These are phyloP conservation scores for Oxyria digyna DNA, from an alignment of 148 eudicot species.

Conservation along the genomic window DNA sequence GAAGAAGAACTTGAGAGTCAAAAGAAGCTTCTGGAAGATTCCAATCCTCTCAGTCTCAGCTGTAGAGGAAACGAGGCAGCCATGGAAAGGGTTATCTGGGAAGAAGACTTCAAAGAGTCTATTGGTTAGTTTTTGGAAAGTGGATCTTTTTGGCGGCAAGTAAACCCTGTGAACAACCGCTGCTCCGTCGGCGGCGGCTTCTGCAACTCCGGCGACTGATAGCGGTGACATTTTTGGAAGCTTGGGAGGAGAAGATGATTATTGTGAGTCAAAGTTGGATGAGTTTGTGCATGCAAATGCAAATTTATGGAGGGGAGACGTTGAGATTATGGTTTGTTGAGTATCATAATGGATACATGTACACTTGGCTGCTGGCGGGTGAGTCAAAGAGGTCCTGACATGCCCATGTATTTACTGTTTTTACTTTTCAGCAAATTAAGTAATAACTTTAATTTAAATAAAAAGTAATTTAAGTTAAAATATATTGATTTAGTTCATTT, in stretches of 20 bases:
- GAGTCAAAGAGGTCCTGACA: slow-evolving; percentile 5
- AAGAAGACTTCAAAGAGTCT: slow-evolving; percentile 70
- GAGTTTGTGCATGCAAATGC: too few relatives aligned
- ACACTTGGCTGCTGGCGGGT: too few relatives aligned
- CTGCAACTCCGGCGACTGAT: background rate
- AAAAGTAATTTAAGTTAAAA: too few relatives aligned
- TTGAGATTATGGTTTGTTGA: background rate
- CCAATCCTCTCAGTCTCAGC: background rate
- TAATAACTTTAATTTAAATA: too few relatives aligned
- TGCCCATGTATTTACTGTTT: background rate
- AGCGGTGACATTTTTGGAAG: background rate
- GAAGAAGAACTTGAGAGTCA: slow-evolving; percentile 60
- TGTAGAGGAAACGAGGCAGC: slow-evolving; percentile 12
- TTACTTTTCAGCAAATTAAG: background rate
- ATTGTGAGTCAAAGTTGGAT: background rate
- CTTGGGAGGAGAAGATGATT: too few relatives aligned
- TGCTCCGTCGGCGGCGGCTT: background rate
- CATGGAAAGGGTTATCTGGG: slow-evolving; percentile 80
- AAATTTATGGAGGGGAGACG: background rate
- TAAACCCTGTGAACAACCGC: slow-evolving; percentile 54
- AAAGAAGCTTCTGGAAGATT: slow-evolving; percentile 28
- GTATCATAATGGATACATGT: background rate
- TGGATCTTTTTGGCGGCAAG: slow-evolving; percentile 57
- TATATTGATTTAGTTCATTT: too few relatives aligned
- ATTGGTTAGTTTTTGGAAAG: slow-evolving; percentile 39